Base-by-base conservation (phyloP, 2,329 filamentous ascomycete species). In the Talaromyces sp. region DNA sequence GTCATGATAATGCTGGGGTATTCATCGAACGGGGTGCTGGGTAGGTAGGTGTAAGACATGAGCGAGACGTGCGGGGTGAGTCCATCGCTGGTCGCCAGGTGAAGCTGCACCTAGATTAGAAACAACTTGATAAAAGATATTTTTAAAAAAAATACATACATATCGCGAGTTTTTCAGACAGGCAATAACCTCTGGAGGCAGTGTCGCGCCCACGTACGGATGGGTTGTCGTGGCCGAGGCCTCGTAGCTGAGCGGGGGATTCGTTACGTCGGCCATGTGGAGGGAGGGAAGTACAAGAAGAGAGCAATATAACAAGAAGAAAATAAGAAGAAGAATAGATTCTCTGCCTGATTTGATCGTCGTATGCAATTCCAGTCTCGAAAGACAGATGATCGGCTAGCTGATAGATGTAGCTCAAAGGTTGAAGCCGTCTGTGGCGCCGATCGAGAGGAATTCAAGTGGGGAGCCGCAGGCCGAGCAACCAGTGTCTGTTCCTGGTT, bases 31-130 rank as follows among this genome's bases (percentile, higher is more conserved):
- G 87, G 88, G 16, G 90, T 91, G 5, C 84, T 87, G 44, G 92
- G 89, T 27, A 99, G 89, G 79, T 97, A 98, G 72, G 95, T 98
- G 81, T 98, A 98, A 82, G 96, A 97, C 95, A 99, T 99, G 66
- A 99, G 87, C 42, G 92, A 96, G 67, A 98, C 91, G 75, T 98
- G 92, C 9, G 95, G 95, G 65, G 87, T 82, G 71, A 95, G 89
- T 68, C 89, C 83, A 68, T 87, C 87, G 76, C 90, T 96, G 61
- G 95, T 99, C 69, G 95, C 93, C 59, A 99, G 89, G 77, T 99
- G 95, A 68, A 99, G 91, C 92, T 96, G 71, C 8, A 54, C 50
- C 8, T 42, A 23, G 3, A 30, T 16, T 16, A 36, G 51, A 56
- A 42, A 52, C 62, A 27, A 65, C 30, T 30, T 10, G 16, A 34